phyloP scores from a whole-genome alignment of 495 filamentous ascomycete genomes.

The Penicillium simplicissimum region DNA sequence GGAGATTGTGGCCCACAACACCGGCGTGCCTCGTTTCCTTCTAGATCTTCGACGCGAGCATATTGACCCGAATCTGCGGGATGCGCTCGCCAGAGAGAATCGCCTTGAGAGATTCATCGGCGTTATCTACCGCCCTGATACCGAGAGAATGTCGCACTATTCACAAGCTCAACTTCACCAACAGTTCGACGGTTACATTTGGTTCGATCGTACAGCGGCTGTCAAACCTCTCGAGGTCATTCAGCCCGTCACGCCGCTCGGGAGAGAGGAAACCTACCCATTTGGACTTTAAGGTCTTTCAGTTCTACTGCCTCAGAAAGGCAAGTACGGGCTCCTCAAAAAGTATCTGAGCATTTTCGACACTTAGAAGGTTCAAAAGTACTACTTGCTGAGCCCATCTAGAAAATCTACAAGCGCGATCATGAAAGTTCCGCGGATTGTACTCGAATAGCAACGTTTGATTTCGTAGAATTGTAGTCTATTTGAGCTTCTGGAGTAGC shows the following conservation, averaged over 20 bases:
- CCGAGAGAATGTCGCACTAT: slow-evolving; percentile 57
- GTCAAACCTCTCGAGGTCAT: slow-evolving; percentile 52
- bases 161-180: slow-evolving; percentile 52
- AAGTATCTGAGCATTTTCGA: neutral
- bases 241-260: slow-evolving; percentile 50
- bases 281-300: slow-evolving; percentile 47
- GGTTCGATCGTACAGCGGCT: slow-evolving; percentile 56
- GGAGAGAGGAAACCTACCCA: slow-evolving; percentile 57
- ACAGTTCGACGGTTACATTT: slow-evolving; percentile 59
- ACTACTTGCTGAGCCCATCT: too few species aligned
- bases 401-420: too few species aligned
- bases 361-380: too few species aligned
- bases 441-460: too few species aligned
- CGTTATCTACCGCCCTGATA: slow-evolving; percentile 59
- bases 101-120: slow-evolving; percentile 58
- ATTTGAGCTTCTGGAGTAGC: too few species aligned
- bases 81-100: slow-evolving; percentile 41
- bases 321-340: neutral
- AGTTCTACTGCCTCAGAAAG: neutral
- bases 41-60: slow-evolving; percentile 48
- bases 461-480: too few species aligned
- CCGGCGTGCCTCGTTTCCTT: slow-evolving; percentile 47
- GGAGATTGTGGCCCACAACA: slow-evolving; percentile 48
- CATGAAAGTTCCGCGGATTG: too few species aligned
- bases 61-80: slow-evolving; percentile 37